Evolutionary conservation across 345 rosid genomes (phyloP).

Genomic region (Eucalyptus albens): DNA sequence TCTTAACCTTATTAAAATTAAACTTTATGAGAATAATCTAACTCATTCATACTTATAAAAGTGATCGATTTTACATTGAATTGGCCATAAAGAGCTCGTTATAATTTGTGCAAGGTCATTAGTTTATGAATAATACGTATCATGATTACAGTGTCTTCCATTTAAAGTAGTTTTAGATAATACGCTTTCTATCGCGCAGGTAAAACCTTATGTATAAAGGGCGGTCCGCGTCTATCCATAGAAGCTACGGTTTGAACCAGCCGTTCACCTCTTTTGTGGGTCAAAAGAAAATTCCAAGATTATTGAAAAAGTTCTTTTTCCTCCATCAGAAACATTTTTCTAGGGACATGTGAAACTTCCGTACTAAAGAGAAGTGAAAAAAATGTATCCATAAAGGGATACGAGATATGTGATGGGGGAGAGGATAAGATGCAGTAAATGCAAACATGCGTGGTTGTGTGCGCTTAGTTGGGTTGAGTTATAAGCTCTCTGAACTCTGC

Average conservation of each 20-base stretch:
- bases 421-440: background rate
- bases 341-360: background rate
- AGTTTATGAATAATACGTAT: too few species aligned
- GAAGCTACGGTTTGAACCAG: background rate
- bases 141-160: background rate
- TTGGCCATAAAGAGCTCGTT: background rate
- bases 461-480: background rate
- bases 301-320: background rate
- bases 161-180: too few species aligned
- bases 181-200: background rate
- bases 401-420: background rate
- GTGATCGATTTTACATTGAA: background rate
- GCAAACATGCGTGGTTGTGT: background rate
- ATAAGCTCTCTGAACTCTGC: background rate
- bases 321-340: background rate
- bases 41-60: background rate
- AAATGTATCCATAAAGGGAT: background rate
- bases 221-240: background rate
- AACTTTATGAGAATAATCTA: background rate
- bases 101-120: background rate
- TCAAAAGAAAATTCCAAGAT: background rate
- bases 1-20: background rate
- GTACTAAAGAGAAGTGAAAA: background rate
- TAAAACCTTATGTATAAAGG: background rate
- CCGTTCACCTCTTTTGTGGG: background rate